Conservation (phyloP, 148 eudicot genomes). For the Nepenthes gracilis region DNA sequence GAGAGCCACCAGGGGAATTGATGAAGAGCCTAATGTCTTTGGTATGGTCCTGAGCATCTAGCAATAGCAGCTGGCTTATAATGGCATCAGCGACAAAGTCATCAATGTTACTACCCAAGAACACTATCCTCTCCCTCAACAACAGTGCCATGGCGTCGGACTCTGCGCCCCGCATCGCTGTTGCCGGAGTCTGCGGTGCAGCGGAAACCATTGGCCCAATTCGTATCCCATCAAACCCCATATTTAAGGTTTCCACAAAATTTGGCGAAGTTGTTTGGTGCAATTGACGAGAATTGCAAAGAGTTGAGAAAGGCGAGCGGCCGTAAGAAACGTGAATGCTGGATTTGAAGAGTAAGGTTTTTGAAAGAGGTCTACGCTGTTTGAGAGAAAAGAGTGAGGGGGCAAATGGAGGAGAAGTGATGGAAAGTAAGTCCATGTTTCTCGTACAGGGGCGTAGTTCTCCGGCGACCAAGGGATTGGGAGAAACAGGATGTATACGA, state of each 20-base stretch:
- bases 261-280: constrained; percentile 5
- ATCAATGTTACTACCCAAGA: constrained; percentile 50
- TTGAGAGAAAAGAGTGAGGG: constrained; percentile 14
- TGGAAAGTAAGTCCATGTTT: constrained; percentile 5
- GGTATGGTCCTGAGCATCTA: constrained; percentile 74
- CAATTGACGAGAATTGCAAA: constrained; percentile 16
- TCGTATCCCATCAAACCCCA: constrained; percentile 9
- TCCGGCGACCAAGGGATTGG: too few relatives aligned
- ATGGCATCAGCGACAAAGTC: constrained; percentile 79
- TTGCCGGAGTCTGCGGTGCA: constrained; percentile 42
- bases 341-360: constrained; percentile 11
- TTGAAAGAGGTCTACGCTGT: constrained; percentile 6
- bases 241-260: constrained; percentile 5
- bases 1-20: constrained; percentile 76
- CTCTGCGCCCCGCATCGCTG: constrained; percentile 65
- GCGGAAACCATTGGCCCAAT: constrained; percentile 2
- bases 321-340: constrained; percentile 7
- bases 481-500: too few relatives aligned
- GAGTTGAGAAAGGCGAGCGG: constrained; percentile 2
- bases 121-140: constrained; percentile 71
- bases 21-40: constrained; percentile 73
- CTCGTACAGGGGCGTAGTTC: too few relatives aligned
- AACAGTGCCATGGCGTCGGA: constrained; percentile 69
- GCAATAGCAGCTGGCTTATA: constrained; percentile 60
- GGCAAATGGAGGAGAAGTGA: constrained; percentile 17